Conservation (phyloP, 352 stramenopile species). For the Phytophthora pinifolia region DNA sequence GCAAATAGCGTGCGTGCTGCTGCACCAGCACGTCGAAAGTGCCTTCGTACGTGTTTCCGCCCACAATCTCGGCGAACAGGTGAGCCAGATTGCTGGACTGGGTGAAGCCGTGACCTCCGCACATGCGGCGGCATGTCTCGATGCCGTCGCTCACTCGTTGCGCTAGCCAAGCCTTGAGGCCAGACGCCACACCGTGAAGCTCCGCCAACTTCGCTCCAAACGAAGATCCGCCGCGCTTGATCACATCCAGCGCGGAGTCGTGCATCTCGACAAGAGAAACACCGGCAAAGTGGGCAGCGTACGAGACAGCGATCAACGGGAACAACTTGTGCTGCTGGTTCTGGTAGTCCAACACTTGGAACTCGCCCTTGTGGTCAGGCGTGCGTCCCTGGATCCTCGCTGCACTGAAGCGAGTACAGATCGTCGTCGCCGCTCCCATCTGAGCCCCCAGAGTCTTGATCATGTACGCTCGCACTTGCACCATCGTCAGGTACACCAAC, state of each 20-base stretch:
- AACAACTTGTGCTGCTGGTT: slow-evolving; percentile 57
- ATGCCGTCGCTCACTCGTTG: slow-evolving; percentile 47
- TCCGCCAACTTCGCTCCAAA: slow-evolving; percentile 48
- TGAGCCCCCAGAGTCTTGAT: slow-evolving; percentile 11
- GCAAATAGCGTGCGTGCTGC: slow-evolving; percentile 59
- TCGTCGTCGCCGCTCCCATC: slow-evolving; percentile 34
- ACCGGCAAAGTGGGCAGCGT: slow-evolving; percentile 35
- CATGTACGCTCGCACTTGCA: slow-evolving; percentile 40
- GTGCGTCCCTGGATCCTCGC: slow-evolving; percentile 46
- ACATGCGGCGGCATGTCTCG: slow-evolving; percentile 48
- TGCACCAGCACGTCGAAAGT: slow-evolving; percentile 75
- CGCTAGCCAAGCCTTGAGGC: slow-evolving; percentile 55
- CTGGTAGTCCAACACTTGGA: slow-evolving; percentile 62
- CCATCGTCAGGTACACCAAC: slow-evolving; percentile 65
- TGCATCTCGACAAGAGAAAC: slow-evolving; percentile 31
- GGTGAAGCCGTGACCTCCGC: slow-evolving; percentile 42
- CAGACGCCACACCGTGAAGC: slow-evolving; percentile 54
- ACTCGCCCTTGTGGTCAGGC: slow-evolving; percentile 43
- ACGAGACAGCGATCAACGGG: slow-evolving; percentile 35
- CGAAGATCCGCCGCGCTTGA: slow-evolving; percentile 32
- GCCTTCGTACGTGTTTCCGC: slow-evolving; percentile 62
- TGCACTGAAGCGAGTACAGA: slow-evolving; percentile 58
- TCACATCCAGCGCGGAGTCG: slow-evolving; percentile 32
- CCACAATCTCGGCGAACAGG: slow-evolving; percentile 30
- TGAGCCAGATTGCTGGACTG: slow-evolving; percentile 38